Base-by-base conservation (phyloP, 805 yeast species). In the Candida oleophila region DNA sequence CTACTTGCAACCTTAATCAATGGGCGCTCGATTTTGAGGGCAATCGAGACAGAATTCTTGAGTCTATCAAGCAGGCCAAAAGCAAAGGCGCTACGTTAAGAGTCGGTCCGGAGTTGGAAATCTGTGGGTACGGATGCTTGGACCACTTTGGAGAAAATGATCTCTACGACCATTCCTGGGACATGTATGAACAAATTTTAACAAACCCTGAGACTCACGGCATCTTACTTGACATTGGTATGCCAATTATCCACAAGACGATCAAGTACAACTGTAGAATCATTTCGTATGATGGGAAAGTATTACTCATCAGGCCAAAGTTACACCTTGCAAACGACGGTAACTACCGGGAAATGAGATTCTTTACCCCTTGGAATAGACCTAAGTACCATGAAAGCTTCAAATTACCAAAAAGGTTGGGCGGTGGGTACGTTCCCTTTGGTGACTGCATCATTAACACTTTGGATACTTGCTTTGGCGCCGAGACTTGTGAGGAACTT, bases 21-120 rank as follows among this genome's bases (percentile, higher is more conserved):
- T 94, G 99, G 99, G 97, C 99, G 0, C 74, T 94, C 45, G 99
- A 94, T 64, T 94, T 89, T 65, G 98, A 92, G 65, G 99, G 99
- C 3, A 94, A 94, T 66, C 77, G 97, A 45, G 96, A 91, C 60
- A 76, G 99, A 47, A 92, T 94, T 52, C 58, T 94, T 20, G 85
- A 85, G 59, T 85, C 96, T 46, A 92, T 94, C 57, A 62, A 60
- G 19, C 73, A 78, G 43, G 96, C 99, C 45, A 94, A 91, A 59
- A 64, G 67, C 22, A 76, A 69, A 49, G 88, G 89, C 14, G 95
- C 99, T 0, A 71, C 74, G 16, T 76, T 95, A 43, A 77, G 99
- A 60, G 97, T 95, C 16, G 99, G 99, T 2, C 99, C 99, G 2
- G 99, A 94, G 64, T 75, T 94, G 37, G 99, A 94, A 66, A 74